A percentile compares a stretch with the other conserved stretches of the same genome.
Conservation (phyloP, 2,329 filamentous ascomycete species). For the Alternaria triticimaculans region DNA sequence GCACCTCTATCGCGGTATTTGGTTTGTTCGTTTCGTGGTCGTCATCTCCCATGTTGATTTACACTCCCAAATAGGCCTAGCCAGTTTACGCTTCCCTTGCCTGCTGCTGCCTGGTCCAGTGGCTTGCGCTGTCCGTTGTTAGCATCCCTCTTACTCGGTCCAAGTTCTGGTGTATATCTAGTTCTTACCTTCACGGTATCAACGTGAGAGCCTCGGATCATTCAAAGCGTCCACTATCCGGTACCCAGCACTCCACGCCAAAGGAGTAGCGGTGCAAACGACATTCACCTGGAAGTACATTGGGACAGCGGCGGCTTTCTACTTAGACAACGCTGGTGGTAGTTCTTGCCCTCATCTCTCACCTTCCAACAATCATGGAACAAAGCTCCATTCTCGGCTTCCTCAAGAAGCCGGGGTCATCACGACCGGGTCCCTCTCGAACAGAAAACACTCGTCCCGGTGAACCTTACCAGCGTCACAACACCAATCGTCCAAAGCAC, state of each 20-base stretch:
- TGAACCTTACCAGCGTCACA: slow-evolving; percentile 23
- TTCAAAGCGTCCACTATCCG: neutral
- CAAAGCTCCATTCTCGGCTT: slow-evolving; percentile 33
- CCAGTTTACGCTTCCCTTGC: neutral
- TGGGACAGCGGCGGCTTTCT: neutral
- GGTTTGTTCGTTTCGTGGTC: neutral
- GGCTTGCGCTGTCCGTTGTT: neutral
- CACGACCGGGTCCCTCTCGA: slow-evolving; percentile 8
- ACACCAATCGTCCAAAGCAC: slow-evolving; percentile 1
- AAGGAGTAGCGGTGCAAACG: neutral
- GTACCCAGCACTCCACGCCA: neutral
- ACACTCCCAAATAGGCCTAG: neutral
- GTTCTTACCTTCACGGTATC: neutral
- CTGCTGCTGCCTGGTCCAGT: slow-evolving; percentile 21
- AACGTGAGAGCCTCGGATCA: neutral
- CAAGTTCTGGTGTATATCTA: neutral
- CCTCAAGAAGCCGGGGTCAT: slow-evolving; percentile 15
- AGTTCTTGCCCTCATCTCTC: neutral
- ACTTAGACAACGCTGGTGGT: neutral
- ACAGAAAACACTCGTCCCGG: slow-evolving; percentile 18
- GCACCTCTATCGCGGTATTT: neutral
- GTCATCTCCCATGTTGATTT: neutral
- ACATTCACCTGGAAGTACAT: neutral
- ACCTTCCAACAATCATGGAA: slow-evolving; percentile 20
- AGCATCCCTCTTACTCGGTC: neutral